Evolutionary conservation across 106 monocot species (phyloP).

Genomic region (Apostasia ramifera): DNA sequence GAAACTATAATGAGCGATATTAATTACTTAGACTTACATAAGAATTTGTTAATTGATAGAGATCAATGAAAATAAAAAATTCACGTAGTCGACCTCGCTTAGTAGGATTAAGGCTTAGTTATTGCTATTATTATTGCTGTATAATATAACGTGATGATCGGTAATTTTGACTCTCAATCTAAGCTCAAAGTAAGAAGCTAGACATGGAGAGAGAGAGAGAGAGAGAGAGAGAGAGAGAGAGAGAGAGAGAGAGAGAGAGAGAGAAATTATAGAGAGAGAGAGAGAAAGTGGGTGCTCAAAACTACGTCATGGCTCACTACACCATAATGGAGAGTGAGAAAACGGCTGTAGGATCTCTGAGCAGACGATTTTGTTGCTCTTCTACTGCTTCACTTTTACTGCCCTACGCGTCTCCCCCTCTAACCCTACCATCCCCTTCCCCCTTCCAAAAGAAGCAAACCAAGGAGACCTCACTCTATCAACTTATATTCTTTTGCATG

Average conservation of each 20-base stretch:
- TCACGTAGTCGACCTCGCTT: background rate
- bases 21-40: conserved; percentile 3
- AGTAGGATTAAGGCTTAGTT: too few species aligned
- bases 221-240: background rate
- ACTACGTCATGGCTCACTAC: background rate
- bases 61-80: background rate
- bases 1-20: too few species aligned
- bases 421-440: too few species aligned
- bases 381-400: too few species aligned
- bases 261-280: background rate
- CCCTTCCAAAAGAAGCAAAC: too few species aligned
- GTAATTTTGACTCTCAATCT: too few species aligned
- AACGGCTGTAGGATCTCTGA: conserved; percentile 22
- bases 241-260: background rate
- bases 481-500: too few species aligned
- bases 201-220: background rate
- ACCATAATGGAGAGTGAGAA: conserved; percentile 2
- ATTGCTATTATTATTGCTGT: too few species aligned
- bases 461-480: too few species aligned
- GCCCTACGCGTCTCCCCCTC: too few species aligned
- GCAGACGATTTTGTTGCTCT: conserved; percentile 12
- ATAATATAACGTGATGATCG: too few species aligned
- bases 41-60: conserved; percentile 11
- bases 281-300: background rate
- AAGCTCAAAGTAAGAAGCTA: too few species aligned